These are phyloP conservation scores for Corrigiola litoralis DNA, from an alignment of 179 eudicot genomes.

Conservation along the genomic window DNA sequence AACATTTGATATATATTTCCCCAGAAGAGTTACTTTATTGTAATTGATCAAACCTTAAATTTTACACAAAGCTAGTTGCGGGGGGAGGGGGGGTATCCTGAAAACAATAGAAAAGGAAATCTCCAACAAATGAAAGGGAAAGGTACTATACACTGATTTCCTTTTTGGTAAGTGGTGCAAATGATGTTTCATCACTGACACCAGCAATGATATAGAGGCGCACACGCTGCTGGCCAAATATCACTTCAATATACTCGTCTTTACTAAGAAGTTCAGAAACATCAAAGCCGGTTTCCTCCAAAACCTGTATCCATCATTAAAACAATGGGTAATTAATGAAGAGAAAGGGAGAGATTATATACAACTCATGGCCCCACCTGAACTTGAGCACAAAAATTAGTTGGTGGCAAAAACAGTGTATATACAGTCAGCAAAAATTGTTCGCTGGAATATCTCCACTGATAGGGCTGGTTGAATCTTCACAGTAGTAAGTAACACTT, in stretches of 20 bases:
- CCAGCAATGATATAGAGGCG: constrained; percentile 90
- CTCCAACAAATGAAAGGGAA: not conserved
- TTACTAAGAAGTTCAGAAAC: constrained; percentile 76
- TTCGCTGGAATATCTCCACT: too few species aligned
- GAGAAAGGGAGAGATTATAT: not conserved
- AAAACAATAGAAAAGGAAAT: not conserved
- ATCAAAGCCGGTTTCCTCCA: constrained; percentile 98
- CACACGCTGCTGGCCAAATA: constrained; percentile 95
- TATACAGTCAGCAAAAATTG: too few species aligned
- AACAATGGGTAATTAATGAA: not conserved
- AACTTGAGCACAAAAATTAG: too few species aligned
- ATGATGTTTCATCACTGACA: constrained; percentile 72
- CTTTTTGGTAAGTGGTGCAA: constrained; percentile 94
- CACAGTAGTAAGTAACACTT: too few species aligned
- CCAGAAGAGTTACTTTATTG: too few species aligned
- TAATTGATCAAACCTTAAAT: too few species aligned
- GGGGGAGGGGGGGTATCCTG: not conserved
- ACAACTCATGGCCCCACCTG: too few species aligned
- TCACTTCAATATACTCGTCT: constrained; percentile 78
- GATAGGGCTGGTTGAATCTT: too few species aligned
- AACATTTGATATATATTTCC: too few species aligned
- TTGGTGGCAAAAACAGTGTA: too few species aligned
- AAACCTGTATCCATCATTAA: constrained; percentile 56
- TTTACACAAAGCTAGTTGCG: too few species aligned
- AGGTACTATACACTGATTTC: constrained; percentile 80